Conservation (phyloP, 2,329 filamentous ascomycete genomes). For the Scedosporium apiospermum region DNA sequence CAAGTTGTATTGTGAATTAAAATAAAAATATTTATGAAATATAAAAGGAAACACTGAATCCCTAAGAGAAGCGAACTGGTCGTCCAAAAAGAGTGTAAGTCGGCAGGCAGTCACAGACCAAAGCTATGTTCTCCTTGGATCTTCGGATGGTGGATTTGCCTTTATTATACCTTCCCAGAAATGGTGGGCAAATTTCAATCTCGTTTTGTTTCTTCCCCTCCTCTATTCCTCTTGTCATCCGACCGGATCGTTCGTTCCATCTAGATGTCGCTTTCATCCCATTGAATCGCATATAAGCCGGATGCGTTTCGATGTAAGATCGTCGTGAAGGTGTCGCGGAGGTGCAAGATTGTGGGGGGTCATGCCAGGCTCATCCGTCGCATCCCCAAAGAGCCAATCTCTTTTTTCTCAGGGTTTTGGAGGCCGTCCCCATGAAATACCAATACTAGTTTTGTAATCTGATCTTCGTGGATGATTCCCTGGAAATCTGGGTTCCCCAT, state of each 20-base stretch:
- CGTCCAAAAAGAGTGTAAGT: neutral
- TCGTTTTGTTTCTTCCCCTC: neutral
- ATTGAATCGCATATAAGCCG: conserved; percentile 1
- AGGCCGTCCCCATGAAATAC: neutral
- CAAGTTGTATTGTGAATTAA: neutral
- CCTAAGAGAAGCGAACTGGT: neutral
- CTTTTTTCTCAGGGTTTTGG: neutral
- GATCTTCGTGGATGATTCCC: neutral
- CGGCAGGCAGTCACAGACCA: neutral
- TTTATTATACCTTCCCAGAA: neutral
- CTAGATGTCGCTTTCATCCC: neutral
- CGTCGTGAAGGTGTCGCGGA: neutral
- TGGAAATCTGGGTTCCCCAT: neutral
- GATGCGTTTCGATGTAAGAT: conserved; percentile 1
- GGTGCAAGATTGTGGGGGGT: neutral
- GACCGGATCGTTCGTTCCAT: neutral
- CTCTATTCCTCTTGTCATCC: neutral
- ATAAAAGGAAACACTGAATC: neutral
- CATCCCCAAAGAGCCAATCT: neutral
- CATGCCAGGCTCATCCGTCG: neutral
- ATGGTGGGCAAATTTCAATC: neutral
- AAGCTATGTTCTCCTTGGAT: neutral
- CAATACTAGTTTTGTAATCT: neutral
- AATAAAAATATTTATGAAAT: neutral
- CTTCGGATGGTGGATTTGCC: neutral